phyloP scores from a whole-genome alignment of 1,284 basidiomycete species.

The Fomitopsis palustris region DNA sequence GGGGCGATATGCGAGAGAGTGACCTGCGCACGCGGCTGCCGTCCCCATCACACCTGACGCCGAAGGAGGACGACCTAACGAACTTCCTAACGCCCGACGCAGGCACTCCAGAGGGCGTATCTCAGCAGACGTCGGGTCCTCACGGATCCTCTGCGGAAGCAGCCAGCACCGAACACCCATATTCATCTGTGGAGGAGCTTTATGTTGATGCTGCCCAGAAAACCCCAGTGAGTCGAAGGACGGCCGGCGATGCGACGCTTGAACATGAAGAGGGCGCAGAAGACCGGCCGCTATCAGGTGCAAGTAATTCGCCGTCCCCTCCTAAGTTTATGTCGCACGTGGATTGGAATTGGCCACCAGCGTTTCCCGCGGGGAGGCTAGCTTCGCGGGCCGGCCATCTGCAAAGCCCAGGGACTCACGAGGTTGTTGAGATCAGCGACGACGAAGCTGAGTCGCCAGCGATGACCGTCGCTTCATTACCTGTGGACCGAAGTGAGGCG shows the following conservation, averaged over 20 bases:
- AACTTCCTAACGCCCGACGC: constrained; percentile 11
- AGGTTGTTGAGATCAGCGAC: constrained; percentile 25
- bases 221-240: constrained; percentile 1
- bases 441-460: constrained; percentile 17
- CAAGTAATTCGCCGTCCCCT: constrained; percentile 2
- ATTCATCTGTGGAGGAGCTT: background rate
- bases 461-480: background rate
- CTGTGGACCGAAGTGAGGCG: background rate
- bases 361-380: constrained; percentile 26
- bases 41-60: constrained; percentile 17
- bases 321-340: constrained; percentile 24
- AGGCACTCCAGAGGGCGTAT: constrained; percentile 6
- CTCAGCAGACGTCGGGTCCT: background rate
- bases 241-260: background rate
- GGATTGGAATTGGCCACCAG: constrained; percentile 37
- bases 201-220: constrained; percentile 5
- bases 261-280: background rate
- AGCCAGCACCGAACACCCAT: background rate
- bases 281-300: background rate
- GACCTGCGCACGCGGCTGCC: constrained; percentile 4
- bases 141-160: constrained; percentile 1
- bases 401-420: constrained; percentile 7
- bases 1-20: constrained; percentile 25
- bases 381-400: constrained; percentile 27
- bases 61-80: constrained; percentile 4